phyloP scores from a whole-genome alignment of 129 eudicot species.

The Centrapalus pauciflorus region DNA sequence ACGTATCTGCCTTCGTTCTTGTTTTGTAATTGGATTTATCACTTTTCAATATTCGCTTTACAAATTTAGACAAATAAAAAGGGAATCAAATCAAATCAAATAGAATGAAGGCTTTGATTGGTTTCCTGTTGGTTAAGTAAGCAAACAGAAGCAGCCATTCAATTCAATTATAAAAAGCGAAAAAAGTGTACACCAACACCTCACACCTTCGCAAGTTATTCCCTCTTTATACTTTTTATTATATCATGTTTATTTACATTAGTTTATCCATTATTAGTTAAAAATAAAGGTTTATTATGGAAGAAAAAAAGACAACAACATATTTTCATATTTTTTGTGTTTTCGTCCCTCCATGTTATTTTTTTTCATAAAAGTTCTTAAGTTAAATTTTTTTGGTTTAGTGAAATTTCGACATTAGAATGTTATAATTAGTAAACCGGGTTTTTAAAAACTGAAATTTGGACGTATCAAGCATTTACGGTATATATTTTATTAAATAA shows the following conservation, averaged over 20 bases:
- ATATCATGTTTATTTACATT: no score
- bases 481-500: background rate
- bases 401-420: no score
- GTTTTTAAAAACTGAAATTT: no score
- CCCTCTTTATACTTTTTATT: constrained; percentile 10
- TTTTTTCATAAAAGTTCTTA: no score
- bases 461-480: no score
- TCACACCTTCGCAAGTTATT: constrained; percentile 30
- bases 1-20: constrained; percentile 29
- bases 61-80: background rate
- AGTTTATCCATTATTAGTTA: no score
- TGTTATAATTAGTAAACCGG: no score
- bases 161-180: background rate
- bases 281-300: no score
- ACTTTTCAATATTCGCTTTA: constrained; percentile 35
- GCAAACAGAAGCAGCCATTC: background rate
- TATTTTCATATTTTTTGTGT: no score
- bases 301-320: no score
- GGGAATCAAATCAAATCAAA: constrained; percentile 29
- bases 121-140: constrained; percentile 8
- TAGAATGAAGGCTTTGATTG: constrained; percentile 2
- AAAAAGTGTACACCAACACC: constrained; percentile 17
- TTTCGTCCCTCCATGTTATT: no score
- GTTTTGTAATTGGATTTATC: constrained; percentile 28
- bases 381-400: no score